A percentile compares a stretch with the other conserved stretches of the same genome.
These are phyloP conservation scores for Phyllosticta citribraziliensis DNA, from an alignment of 2,329 filamentous ascomycete genomes.

Conservation along the genomic window DNA sequence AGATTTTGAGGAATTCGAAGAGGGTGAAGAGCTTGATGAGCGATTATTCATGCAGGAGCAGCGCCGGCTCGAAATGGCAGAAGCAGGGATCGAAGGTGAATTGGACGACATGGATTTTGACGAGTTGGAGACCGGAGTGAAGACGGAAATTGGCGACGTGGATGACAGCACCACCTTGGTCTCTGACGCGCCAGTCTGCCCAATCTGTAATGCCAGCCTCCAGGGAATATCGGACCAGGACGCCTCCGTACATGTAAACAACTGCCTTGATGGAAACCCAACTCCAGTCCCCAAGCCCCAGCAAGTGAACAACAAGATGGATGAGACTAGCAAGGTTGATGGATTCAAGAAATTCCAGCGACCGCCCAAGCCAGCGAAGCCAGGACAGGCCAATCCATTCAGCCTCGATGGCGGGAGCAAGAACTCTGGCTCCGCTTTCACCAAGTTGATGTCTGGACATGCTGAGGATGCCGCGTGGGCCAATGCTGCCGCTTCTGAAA, in stretches of 20 bases:
- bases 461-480: slow-evolving; percentile 88
- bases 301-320: slow-evolving; percentile 3
- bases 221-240: slow-evolving; percentile 49
- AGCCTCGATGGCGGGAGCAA: slow-evolving; percentile 36
- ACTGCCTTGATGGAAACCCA: slow-evolving; percentile 77
- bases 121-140: slow-evolving; percentile 19
- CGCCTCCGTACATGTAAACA: slow-evolving; percentile 78
- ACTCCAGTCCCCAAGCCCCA: slow-evolving; percentile 41
- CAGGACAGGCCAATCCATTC: slow-evolving; percentile 75
- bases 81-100: slow-evolving; percentile 29
- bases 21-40: slow-evolving; percentile 45
- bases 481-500: slow-evolving; percentile 69
- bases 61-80: slow-evolving; percentile 41
- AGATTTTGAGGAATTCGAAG: slow-evolving; percentile 46
- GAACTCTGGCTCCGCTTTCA: slow-evolving; percentile 73
- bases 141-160: slow-evolving; percentile 6
- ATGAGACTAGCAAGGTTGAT: slow-evolving; percentile 4
- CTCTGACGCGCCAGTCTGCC: slow-evolving; percentile 45
- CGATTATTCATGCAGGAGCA: slow-evolving; percentile 67
- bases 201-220: slow-evolving; percentile 64
- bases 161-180: slow-evolving; percentile 1
- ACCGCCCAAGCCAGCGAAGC: slow-evolving; percentile 57
- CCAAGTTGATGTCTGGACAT: slow-evolving; percentile 85
- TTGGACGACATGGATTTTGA: slow-evolving; percentile 47
- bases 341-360: slow-evolving; percentile 52